phyloP scores from a whole-genome alignment of 1,284 basidiomycete species.

The Grifola frondosa region DNA sequence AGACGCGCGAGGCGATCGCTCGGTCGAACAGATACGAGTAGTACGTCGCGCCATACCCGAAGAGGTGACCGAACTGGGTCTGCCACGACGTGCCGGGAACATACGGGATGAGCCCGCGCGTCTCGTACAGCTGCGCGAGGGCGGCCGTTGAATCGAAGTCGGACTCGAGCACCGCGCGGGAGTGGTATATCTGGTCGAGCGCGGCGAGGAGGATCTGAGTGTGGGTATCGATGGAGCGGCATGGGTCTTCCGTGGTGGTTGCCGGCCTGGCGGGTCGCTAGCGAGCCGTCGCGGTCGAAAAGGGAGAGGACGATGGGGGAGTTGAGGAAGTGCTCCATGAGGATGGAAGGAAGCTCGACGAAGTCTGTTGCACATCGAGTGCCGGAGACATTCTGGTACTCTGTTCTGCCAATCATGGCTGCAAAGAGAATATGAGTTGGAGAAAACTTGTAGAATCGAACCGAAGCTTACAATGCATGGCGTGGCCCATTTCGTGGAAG shows the following conservation, averaged over 20 bases:
- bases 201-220: conserved; percentile 89
- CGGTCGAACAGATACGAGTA: conserved; percentile 97
- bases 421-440: conserved; percentile 7
- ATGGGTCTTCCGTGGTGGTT: conserved; percentile 72
- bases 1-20: conserved; percentile 91
- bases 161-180: conserved; percentile 51
- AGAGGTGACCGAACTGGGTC: conserved; percentile 93
- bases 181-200: conserved; percentile 92
- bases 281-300: conserved; percentile 56
- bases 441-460: conserved; percentile 8
- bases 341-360: conserved; percentile 95
- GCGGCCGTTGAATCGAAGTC: conserved; percentile 73
- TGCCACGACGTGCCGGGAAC: conserved; percentile 88
- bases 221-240: conserved; percentile 81
- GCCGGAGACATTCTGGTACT: conserved; percentile 97
- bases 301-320: conserved; percentile 83
- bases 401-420: conserved; percentile 98
- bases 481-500: conserved; percentile 99
- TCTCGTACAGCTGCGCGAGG: conserved; percentile 64
- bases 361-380: conserved; percentile 99
- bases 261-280: conserved; percentile 42
- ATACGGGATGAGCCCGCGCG: conserved; percentile 77
- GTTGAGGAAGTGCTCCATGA: conserved; percentile 96
- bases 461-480: conserved; percentile 87
- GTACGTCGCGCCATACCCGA: conserved; percentile 96